Conservation (phyloP, 2,329 filamentous ascomycete genomes). For the Chaetomium sp. region DNA sequence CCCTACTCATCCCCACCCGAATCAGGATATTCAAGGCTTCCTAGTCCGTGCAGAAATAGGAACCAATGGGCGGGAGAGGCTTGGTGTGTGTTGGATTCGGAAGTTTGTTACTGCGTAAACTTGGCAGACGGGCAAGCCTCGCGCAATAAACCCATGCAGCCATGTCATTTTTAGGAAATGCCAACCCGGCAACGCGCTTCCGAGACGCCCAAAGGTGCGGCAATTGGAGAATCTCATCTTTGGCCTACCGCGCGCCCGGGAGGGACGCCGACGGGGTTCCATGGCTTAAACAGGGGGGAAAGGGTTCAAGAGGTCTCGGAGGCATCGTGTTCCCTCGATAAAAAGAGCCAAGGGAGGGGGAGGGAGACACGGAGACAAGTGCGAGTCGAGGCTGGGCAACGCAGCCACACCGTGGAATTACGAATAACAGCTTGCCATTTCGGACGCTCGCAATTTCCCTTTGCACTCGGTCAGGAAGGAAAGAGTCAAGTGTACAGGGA, state of each 20-base stretch:
- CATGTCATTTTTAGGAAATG: background rate
- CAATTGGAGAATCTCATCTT: conserved; percentile 1
- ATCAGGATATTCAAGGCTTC: background rate
- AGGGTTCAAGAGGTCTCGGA: background rate
- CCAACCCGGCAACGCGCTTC: background rate
- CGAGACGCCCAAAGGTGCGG: background rate
- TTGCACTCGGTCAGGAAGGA: background rate
- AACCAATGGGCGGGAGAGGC: background rate
- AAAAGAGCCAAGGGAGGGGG: background rate
- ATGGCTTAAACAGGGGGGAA: background rate
- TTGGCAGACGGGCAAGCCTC: conserved; percentile 1
- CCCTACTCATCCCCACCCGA: background rate
- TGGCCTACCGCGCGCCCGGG: background rate
- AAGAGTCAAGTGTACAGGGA: background rate
- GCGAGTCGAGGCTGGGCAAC: background rate
- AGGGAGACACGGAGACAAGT: background rate
- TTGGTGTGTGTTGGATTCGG: too few relatives aligned
- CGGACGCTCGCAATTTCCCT: background rate
- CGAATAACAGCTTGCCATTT: background rate
- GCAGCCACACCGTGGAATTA: background rate
- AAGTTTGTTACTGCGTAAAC: background rate
- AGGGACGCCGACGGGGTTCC: background rate
- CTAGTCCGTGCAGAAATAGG: background rate
- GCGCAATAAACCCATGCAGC: background rate
- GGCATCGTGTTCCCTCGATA: background rate